Evolutionary conservation across 495 filamentous ascomycete genomes (phyloP).

Genomic region (Mytilinidion resinicola): DNA sequence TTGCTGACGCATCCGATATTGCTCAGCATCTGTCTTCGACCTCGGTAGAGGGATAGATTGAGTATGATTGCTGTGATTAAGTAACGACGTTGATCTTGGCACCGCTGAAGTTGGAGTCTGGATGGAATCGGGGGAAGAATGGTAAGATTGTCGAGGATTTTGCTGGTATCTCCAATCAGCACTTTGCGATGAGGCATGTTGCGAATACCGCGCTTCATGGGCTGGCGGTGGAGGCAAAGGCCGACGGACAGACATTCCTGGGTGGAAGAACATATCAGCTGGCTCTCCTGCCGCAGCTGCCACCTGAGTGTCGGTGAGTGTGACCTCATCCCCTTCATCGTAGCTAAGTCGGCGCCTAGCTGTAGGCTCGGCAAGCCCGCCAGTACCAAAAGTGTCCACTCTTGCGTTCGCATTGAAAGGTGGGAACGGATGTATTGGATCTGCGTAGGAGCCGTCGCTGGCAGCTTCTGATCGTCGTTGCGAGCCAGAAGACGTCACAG

Average conservation of each 20-base stretch:
- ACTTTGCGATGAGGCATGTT: conserved; percentile 15
- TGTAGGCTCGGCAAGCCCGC: conserved; percentile 70
- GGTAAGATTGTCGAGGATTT: conserved; percentile 18
- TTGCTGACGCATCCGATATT: conserved; percentile 47
- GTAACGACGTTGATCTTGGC: conserved; percentile 80
- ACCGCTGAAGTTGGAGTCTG: conserved; percentile 40
- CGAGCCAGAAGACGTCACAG: conserved; percentile 33
- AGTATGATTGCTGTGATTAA: conserved; percentile 73
- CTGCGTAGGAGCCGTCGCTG: conserved; percentile 27
- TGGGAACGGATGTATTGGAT: conserved; percentile 56
- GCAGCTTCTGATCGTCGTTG: conserved; percentile 31
- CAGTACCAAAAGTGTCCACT: conserved; percentile 79
- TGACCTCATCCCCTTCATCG: conserved; percentile 82
- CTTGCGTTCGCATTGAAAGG: conserved; percentile 48
- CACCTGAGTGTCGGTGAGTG: conserved; percentile 48
- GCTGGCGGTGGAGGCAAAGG: conserved; percentile 76
- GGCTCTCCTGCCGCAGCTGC: conserved; percentile 54
- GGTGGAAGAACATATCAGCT: conserved; percentile 91
- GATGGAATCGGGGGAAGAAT: conserved; percentile 23
- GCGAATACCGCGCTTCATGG: conserved; percentile 19
- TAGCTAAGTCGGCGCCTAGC: conserved; percentile 69
- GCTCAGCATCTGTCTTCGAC: conserved; percentile 89
- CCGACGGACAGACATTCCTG: conserved; percentile 56
- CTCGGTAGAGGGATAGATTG: conserved; percentile 73
- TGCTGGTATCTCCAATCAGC: conserved; percentile 22